Percentiles rank a stretch among this genome's conserved stretches.
These are phyloP conservation scores for Capsicum baccatum DNA, from an alignment of 257 asterid species.

Conservation along the genomic window DNA sequence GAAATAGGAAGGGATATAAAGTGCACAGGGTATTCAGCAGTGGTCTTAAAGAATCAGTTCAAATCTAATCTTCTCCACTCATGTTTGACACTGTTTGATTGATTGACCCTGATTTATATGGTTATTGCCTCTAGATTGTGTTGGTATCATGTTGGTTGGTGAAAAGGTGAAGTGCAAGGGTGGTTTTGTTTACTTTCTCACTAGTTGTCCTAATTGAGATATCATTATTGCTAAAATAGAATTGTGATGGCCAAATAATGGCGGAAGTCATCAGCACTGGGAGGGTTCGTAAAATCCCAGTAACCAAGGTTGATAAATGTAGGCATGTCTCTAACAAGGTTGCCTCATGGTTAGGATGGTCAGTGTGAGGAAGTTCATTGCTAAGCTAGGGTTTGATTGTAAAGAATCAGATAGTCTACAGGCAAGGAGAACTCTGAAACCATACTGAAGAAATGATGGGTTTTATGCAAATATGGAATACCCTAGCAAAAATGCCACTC, in stretches of 20 bases:
- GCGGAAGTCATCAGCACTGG: not conserved
- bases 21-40: not conserved
- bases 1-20: not conserved
- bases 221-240: not conserved
- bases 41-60: not conserved
- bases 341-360: not conserved
- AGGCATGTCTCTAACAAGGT: not conserved
- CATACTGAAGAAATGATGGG: not conserved
- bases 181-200: not conserved
- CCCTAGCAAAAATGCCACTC: not conserved
- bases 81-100: conserved; percentile 21
- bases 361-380: not conserved
- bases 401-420: conserved; percentile 5
- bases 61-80: not conserved
- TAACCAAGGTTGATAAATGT: not conserved
- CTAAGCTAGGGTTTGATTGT: not conserved
- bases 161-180: conserved; percentile 10
- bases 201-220: not conserved
- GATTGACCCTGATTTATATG: not conserved
- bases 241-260: not conserved
- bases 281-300: not conserved
- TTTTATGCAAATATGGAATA: conserved; percentile 5
- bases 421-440: conserved; percentile 4
- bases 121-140: conserved; percentile 11
- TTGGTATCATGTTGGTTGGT: conserved; percentile 10